Evolutionary conservation across 225 moss, liverwort and hornwort species (phyloP).

Genomic region (Polytrichum formosum): DNA sequence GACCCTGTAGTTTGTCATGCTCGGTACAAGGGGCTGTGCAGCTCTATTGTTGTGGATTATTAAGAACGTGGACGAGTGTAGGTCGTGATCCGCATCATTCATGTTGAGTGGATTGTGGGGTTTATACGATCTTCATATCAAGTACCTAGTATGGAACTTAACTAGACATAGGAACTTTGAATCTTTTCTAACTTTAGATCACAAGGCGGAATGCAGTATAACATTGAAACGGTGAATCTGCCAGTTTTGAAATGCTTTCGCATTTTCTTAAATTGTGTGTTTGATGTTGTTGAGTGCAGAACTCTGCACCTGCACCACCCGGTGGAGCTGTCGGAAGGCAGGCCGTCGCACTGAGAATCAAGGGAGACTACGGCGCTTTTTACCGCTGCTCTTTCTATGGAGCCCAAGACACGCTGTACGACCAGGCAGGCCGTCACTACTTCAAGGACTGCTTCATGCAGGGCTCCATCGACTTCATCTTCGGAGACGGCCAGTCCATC

Average conservation of each 20-base stretch:
- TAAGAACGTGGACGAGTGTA: too few species aligned
- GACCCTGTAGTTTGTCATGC: too few species aligned
- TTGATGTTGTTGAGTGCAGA: slow-evolving; percentile 16
- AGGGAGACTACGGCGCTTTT: slow-evolving; percentile 44
- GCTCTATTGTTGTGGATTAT: too few species aligned
- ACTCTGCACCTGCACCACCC: slow-evolving; percentile 33
- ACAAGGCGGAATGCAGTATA: not conserved
- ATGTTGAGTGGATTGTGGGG: too few species aligned
- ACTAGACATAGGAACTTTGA: not conserved
- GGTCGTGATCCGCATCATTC: too few species aligned
- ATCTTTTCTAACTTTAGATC: not conserved
- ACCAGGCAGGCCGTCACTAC: slow-evolving; percentile 49
- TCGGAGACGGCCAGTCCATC: slow-evolving; percentile 45
- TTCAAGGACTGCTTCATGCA: slow-evolving; percentile 53
- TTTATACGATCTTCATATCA: too few species aligned
- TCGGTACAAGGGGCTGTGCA: too few species aligned
- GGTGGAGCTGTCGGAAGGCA: slow-evolving; percentile 52
- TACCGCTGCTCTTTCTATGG: slow-evolving; percentile 29
- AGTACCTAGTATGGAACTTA: too few species aligned
- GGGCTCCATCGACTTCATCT: slow-evolving; percentile 65
- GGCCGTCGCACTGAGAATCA: slow-evolving; percentile 50
- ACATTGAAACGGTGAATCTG: too few species aligned
- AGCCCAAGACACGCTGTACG: slow-evolving; percentile 58
- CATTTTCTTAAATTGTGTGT: not conserved
- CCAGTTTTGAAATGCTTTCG: not conserved